Evolutionary conservation across 2,329 filamentous ascomycete species (phyloP), one percentile per base, ranked within the genome.

Genomic region (Pseudonectria buxi): DNA sequence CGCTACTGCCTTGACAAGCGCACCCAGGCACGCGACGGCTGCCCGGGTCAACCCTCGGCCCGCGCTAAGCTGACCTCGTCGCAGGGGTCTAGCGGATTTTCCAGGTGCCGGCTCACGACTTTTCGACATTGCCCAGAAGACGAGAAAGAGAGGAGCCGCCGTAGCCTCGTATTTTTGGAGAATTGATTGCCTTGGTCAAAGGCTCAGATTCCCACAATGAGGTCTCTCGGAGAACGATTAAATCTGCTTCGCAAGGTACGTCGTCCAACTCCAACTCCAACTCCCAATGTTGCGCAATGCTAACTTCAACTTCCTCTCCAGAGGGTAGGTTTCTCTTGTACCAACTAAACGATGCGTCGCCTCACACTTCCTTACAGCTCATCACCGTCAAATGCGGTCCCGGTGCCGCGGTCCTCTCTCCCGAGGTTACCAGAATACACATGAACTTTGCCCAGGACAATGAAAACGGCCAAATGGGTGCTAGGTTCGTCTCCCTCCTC

Each of bases 381-480:
- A 72, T 92, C 45, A 68, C 72, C 54, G 70, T 96, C 62, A 79
- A 83, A 57, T 71, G 83, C 58, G 92, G 90, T 40, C 81, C 85
- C 22, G 92, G 90, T 37, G 88, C 92, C 28, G 82, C 86, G 14
- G 68, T 86, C 47, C 71, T 98, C 15, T 87, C 90, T 1, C 71
- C 78, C 22, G 77, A 86, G 54, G 76, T 94, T 35, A 79, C 81
- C 30, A 73, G 77, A 56, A 81, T 92, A 67, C 78, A 86, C 57
- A 62, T 92, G 63, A 76, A 85, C 52, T 88, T 89, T 58, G 77
- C 79, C 32, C 55, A 58, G 30, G 72, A 66, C 46, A 67, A 77
- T 39, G 67, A 77, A 30, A 72, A 75, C 33, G 85, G 84, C 30
- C 82, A 90, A 60, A 72, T 79, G 57, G 85, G 86, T 31, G 72